Base-by-base conservation (phyloP, 1,139 yeast genomes). In the Yamadazyma atmosphaerica region DNA sequence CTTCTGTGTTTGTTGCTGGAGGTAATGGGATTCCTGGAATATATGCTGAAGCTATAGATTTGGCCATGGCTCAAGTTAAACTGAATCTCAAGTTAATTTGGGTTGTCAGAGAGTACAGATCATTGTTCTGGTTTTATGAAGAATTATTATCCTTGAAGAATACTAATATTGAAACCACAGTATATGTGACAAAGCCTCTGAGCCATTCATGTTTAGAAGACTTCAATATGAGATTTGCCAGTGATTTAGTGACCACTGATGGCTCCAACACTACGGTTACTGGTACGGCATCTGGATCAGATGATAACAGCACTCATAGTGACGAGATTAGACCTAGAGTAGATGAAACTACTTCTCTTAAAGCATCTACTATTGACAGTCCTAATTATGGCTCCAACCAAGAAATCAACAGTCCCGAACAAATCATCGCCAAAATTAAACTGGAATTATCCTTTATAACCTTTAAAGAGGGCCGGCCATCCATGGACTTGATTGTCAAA, bases 1-100 rank as follows among this genome's bases (percentile, higher is more conserved):
- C 58, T 23, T 61, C 67, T 0, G 59, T 70, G 1, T 63, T 69
- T 34, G 46, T 73, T 3, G 76, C 76, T 2, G 77, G 77, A 15
- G 78, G 79, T 15, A 67, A 64, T 38, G 77, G 78, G 33, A 69
- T 76, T 35, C 77, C 78, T 0, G 77, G 79, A 8, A 63, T 70
- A 18, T 65, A 58, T 45, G 61, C 71, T 3, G 76, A 71, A 45
- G 70, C 61, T 3, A 43, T 45, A 21, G 62, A 61, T 32, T 47
- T 61, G 44, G 56, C 56, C 16, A 39, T 37, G 15, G 8, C 15
- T 3, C 10, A 12, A 3, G 16, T n/a, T 7, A 30, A 30, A 19
- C 12, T 10, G 12, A 28, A 16, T 12, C 47, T 77, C 32, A 65
- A 67, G 36, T 59, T 81, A 37, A 44, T 65, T 22, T 81, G 87